Conservation (phyloP, 176 grass and related monocot genomes). For the Musa itinerans region DNA sequence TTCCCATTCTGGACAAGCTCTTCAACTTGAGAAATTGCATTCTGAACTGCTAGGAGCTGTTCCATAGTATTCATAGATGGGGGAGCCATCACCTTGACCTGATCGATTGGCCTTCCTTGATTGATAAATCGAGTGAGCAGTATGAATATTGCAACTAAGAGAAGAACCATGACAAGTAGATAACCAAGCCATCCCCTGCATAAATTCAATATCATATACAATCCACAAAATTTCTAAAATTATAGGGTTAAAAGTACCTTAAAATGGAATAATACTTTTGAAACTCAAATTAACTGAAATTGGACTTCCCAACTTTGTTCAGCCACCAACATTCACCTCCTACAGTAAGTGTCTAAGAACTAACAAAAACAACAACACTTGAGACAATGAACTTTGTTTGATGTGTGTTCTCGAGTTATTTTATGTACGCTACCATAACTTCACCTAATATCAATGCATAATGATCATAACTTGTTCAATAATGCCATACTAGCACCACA, state of each 20-base stretch:
- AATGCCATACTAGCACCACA: neutral
- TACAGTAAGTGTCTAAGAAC: too few relatives aligned
- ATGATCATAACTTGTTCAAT: neutral
- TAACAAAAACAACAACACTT: too few relatives aligned
- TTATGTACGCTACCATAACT: too few relatives aligned
- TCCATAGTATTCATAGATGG: conserved; percentile 84
- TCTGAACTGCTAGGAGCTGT: conserved; percentile 93
- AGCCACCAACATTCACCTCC: too few relatives aligned
- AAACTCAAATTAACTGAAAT: neutral
- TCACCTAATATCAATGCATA: too few relatives aligned
- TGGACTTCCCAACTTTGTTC: neutral
- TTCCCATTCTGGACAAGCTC: conserved; percentile 82
- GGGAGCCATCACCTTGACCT: conserved; percentile 74
- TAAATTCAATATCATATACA: conserved; percentile 4
- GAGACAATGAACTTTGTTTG: too few relatives aligned
- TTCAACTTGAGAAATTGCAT: conserved; percentile 87
- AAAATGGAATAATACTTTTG: neutral
- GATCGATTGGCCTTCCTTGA: conserved; percentile 54
- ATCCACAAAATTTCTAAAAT: neutral
- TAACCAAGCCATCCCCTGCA: conserved; percentile 75
- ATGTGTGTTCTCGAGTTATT: too few relatives aligned
- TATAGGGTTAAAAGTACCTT: neutral
- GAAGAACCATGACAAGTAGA: conserved; percentile 46
- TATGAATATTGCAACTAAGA: conserved; percentile 71
- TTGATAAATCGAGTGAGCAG: conserved; percentile 67